Base-by-base conservation (phyloP, 495 filamentous ascomycete genomes). In the Staphylotrichum longicolle region DNA sequence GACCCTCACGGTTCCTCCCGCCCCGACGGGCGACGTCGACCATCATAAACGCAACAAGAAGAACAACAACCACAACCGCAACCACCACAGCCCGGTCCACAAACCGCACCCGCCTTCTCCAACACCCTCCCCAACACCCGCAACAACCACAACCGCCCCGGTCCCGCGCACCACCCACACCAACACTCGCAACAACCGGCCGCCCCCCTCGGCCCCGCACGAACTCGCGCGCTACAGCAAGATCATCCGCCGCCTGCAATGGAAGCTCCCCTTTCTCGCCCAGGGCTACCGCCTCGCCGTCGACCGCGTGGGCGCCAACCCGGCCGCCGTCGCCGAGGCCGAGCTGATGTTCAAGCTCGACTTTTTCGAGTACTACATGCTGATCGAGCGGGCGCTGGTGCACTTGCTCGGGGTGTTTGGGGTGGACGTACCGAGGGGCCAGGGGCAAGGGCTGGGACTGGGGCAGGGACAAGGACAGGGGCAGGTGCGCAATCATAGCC, bases 271-370 rank as follows among this genome's bases (percentile, higher is more conserved):
- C 5, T 83, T 82, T 66, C 76, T 87, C 46, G 80, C 77, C 6
- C 68, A 75, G 41, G 83, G 75, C 35, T 87, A 86, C 70, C 67
- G 67, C 15, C 66, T 75, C 2, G 82, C 82, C 3, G 77, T 77
- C 3, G 62, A 72, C 20, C 71, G 65, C 33, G 45, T 49, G 8
- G 69, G 63, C 53, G 67, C 68, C 46, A 50, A 49, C 62, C 46
- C 62, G 60, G 39, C 52, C 50, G 42, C 35, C 52, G 4, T 66
- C 58, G 20, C 65, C 9, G 75, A 83, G 30, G 75, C 77, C 0
- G 82, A 86, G 64, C 78, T 83, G 35, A 87, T 87, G 79, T 89
- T 89, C 74, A 87, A 88, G 67, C 73, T 88, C 7, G 86, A 89
- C 63, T 89, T 88, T 63, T 83, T 86, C 72, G 86, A 89, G 62